Conservation (phyloP, 805 yeast species). For the Kluyveromyces starmeri region DNA sequence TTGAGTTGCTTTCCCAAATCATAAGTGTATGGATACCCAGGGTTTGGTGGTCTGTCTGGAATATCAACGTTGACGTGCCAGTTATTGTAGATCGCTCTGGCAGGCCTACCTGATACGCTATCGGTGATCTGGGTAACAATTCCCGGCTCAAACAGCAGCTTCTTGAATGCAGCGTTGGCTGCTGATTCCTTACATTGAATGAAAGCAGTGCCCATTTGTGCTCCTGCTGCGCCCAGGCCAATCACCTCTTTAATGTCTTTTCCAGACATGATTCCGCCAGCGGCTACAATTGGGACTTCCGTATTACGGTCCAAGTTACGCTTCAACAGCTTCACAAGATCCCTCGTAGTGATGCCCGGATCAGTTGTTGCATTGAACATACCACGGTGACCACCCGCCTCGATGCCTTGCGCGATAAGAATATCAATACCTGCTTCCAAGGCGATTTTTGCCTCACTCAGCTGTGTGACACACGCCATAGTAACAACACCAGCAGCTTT, state of each 20-base stretch:
- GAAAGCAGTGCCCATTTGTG: slow-evolving; percentile 48
- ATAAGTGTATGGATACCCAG: background rate
- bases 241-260: slow-evolving; percentile 27
- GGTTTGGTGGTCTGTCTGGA: background rate
- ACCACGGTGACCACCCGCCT: slow-evolving; percentile 63
- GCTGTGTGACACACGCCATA: slow-evolving; percentile 40
- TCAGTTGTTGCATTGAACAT: slow-evolving; percentile 33
- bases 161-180: slow-evolving; percentile 2
- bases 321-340: slow-evolving; percentile 12
- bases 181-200: slow-evolving; percentile 30
- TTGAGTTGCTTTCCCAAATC: slow-evolving; percentile 2
- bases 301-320: slow-evolving; percentile 7
- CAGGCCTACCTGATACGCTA: slow-evolving; percentile 35
- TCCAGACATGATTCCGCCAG: slow-evolving; percentile 44
- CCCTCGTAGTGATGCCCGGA: slow-evolving; percentile 30
- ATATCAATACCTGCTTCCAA: slow-evolving; percentile 36
- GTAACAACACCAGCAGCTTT: slow-evolving; percentile 34
- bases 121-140: slow-evolving; percentile 19
- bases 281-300: slow-evolving; percentile 32
- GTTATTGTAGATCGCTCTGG: slow-evolving; percentile 28
- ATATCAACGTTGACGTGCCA: slow-evolving; percentile 1
- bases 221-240: slow-evolving; percentile 40
- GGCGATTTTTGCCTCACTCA: slow-evolving; percentile 33
- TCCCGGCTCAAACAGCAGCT: slow-evolving; percentile 9
- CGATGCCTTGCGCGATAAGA: slow-evolving; percentile 46